These are phyloP conservation scores for Crithidia fasciculata DNA, from an alignment of 208 protist species.

Conservation along the genomic window DNA sequence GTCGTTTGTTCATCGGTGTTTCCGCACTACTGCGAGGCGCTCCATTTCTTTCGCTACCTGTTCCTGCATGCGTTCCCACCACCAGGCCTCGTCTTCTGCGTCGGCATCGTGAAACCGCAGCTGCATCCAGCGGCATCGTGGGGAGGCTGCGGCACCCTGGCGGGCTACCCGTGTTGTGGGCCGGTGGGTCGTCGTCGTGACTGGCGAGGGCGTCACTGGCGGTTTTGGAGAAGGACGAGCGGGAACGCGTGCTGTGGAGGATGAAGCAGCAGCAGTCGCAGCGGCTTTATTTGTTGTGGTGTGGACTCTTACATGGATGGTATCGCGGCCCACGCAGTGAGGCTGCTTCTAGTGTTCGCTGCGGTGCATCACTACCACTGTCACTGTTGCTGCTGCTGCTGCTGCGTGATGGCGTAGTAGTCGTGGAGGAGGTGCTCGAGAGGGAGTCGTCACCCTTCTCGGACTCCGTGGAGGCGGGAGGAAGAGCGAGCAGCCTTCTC, in stretches of 20 bases:
- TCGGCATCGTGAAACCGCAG: not conserved
- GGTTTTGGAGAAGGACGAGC: not conserved
- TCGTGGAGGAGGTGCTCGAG: not conserved
- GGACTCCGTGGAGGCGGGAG: not conserved
- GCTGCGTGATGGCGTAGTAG: not conserved
- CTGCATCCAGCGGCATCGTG: not conserved
- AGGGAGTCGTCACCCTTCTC: not conserved
- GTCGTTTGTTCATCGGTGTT: slow-evolving; percentile 39
- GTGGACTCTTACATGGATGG: too few relatives aligned
- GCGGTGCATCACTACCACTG: not conserved
- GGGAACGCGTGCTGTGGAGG: not conserved
- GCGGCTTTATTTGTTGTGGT: too few relatives aligned
- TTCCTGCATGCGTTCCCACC: slow-evolving; percentile 36
- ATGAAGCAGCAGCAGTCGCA: not conserved
- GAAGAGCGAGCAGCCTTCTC: too few relatives aligned
- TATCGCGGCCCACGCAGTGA: not conserved
- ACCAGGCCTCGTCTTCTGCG: slow-evolving; percentile 37
- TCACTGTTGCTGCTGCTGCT: slow-evolving; percentile 5
- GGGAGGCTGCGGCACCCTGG: too few relatives aligned
- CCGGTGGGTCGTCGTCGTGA: not conserved
- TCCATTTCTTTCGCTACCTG: slow-evolving; percentile 59
- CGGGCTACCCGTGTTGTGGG: too few relatives aligned
- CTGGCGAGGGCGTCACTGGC: not conserved
- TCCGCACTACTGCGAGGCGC: slow-evolving; percentile 52
- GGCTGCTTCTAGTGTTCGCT: not conserved